Base-by-base conservation (phyloP, 805 yeast species). In the Myxozyma mucilagina region DNA sequence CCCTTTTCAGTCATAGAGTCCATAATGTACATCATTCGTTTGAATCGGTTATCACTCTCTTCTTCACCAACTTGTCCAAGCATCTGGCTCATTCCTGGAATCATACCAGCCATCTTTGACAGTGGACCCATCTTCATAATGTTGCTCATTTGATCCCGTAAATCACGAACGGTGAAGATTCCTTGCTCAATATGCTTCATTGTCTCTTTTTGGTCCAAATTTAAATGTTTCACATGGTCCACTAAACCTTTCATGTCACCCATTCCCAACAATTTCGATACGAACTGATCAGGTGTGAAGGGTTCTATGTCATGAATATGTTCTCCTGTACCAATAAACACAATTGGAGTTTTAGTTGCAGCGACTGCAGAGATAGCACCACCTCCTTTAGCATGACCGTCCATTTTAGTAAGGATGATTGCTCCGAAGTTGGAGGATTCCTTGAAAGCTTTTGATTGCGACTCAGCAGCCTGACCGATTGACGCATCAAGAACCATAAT, bases 281-380 rank as follows among this genome's bases (percentile, higher is more conserved):
- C 84, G 74, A 94, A 93, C 60, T 91, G 86, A 66, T 85, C 83
- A 31, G 98, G 97, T 29, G 94, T 87, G 73, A 93, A 93, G 51
- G 88, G 84, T 75, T 94, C 99, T 62, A 93, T 82, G 73, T 93
- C 98, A 58, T 87, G 89, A 41, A 92, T 88, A 72, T 94, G 99
- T 75, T 93, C 99, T 72, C 99, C 99, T 2, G 98, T 93, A 83
- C 99, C 99, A 61, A 93, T 94, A 72, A 93, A 93, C 8, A 89
- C 89, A 68, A 93, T 87, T 7, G 99, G 99, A 0, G 98, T 94
- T 57, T 89, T 82, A 1, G 98, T 93, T 1, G 97, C 94, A 1
- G 99, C 99, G 57, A 93, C 97, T n/a, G 99, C 99, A 43, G 97
- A 90, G 57, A 93, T 92, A 35, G 99, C 99, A 80, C 99, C 99